A percentile compares a stretch with the other conserved stretches of the same genome.
These are phyloP conservation scores for Neofusicoccum ribis DNA, from an alignment of 2,329 filamentous ascomycete species.

Conservation along the genomic window DNA sequence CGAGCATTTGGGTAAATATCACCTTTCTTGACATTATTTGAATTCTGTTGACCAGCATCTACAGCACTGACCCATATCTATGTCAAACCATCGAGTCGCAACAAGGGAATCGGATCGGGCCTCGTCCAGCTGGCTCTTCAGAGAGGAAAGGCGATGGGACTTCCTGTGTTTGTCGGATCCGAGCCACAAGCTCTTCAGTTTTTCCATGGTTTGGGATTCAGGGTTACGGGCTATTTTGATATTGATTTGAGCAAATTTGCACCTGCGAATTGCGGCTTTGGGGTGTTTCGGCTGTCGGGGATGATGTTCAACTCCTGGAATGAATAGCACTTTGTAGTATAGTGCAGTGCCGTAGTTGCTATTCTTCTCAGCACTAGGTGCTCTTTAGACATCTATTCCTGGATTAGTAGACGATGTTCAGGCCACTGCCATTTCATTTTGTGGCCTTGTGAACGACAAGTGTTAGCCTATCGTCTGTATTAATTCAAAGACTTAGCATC, in stretches of 20 bases:
- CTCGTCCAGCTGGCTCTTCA: constrained; percentile 3
- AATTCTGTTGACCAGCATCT: not conserved
- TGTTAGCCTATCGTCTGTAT: too few species aligned
- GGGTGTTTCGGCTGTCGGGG: not conserved
- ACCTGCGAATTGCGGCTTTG: constrained; percentile 6
- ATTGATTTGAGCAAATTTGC: constrained; percentile 15
- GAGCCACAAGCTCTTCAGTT: constrained; percentile 1
- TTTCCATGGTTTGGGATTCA: not conserved
- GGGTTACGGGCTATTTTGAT: not conserved
- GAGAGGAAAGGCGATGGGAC: not conserved
- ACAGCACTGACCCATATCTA: constrained; percentile 17
- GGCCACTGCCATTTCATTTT: too few species aligned
- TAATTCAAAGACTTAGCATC: too few species aligned
- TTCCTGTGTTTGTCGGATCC: not conserved
- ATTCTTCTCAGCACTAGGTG: too few species aligned
- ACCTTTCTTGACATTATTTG: too few species aligned
- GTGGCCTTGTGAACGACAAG: too few species aligned
- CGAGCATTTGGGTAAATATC: not conserved
- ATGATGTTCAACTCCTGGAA: too few species aligned
- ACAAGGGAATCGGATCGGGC: not conserved
- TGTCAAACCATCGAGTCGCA: not conserved
- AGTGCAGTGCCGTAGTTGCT: too few species aligned
- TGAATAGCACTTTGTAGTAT: too few species aligned
- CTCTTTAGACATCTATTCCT: too few species aligned
- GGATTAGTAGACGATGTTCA: too few species aligned